Conservation (phyloP, 164 flowering plant species). For the Saururus chinensis region DNA sequence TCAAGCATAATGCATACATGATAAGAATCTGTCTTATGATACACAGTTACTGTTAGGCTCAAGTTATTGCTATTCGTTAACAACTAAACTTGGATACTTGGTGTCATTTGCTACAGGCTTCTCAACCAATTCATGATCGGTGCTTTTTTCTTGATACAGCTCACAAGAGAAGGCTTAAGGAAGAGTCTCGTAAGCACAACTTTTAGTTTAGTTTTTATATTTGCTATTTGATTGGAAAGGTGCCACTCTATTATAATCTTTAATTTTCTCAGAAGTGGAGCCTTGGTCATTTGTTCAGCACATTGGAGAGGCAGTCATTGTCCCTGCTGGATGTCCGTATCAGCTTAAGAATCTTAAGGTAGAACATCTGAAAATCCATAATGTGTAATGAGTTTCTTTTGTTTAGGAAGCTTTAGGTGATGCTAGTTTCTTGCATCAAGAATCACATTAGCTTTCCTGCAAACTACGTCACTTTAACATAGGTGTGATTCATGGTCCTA, state of each 20-base stretch:
- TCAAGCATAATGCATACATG: not conserved
- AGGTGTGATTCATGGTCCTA: slow-evolving; percentile 15
- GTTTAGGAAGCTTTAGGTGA: not conserved
- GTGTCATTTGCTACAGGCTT: slow-evolving; percentile 17
- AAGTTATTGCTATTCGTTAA: no score
- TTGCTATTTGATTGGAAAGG: not conserved
- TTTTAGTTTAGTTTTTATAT: not conserved
- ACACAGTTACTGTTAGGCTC: no score
- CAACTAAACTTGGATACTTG: not conserved
- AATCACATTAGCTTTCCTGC: no score
- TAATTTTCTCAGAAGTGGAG: slow-evolving; percentile 36
- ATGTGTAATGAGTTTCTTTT: not conserved
- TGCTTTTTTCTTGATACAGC: slow-evolving; percentile 23
- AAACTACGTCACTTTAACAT: no score
- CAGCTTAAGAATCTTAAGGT: slow-evolving; percentile 68
- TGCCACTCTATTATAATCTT: not conserved
- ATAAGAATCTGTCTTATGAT: not conserved
- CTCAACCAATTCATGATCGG: slow-evolving; percentile 46
- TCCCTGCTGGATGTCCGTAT: slow-evolving; percentile 82
- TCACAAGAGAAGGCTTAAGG: slow-evolving; percentile 42
- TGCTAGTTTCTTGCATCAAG: no score
- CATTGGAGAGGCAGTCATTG: slow-evolving; percentile 66
- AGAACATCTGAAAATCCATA: not conserved
- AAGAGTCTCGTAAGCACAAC: slow-evolving; percentile 28
- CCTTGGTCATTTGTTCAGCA: slow-evolving; percentile 75